Evolutionary conservation across 805 yeast species (phyloP).

Genomic region (Zygosaccharomyces bailii): DNA sequence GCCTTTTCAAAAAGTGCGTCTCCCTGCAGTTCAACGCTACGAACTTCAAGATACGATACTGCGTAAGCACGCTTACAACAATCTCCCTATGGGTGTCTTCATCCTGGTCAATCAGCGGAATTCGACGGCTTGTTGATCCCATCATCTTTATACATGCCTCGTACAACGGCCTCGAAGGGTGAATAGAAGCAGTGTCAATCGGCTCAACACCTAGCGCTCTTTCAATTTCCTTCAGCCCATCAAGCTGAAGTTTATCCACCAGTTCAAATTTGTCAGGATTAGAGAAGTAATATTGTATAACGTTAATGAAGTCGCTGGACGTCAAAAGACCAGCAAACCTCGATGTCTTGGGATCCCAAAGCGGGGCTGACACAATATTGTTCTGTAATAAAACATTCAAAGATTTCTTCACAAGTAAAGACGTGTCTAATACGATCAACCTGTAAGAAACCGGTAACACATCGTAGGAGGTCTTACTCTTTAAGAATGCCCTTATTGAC

Average conservation of each 20-base stretch:
- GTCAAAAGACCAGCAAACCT: slow-evolving; percentile 93
- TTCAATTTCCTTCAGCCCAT: slow-evolving; percentile 84
- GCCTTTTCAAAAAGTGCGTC: slow-evolving; percentile 74
- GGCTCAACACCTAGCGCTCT: slow-evolving; percentile 81
- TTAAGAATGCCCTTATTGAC: slow-evolving; percentile 78
- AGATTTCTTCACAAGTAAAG: slow-evolving; percentile 84
- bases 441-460: slow-evolving; percentile 94
- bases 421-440: slow-evolving; percentile 88
- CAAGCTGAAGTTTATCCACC: slow-evolving; percentile 79
- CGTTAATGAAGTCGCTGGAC: slow-evolving; percentile 88
- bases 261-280: slow-evolving; percentile 83
- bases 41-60: slow-evolving; percentile 91
- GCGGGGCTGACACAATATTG: slow-evolving; percentile 92
- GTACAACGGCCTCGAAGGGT: slow-evolving; percentile 83
- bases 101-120: slow-evolving; percentile 91
- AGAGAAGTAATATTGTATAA: slow-evolving; percentile 88
- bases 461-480: slow-evolving; percentile 91
- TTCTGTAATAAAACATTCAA: slow-evolving; percentile 86
- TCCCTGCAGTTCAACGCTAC: slow-evolving; percentile 96
- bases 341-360: slow-evolving; percentile 89
- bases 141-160: slow-evolving; percentile 94
- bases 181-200: slow-evolving; percentile 80
- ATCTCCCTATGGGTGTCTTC: slow-evolving; percentile 90
- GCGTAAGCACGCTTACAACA: slow-evolving; percentile 92
- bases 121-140: slow-evolving; percentile 82